A percentile compares a stretch with the other conserved stretches of the same genome.
These are phyloP conservation scores for Clitopilus hobsonii DNA, from an alignment of 768 basidiomycete genomes.

Conservation along the genomic window DNA sequence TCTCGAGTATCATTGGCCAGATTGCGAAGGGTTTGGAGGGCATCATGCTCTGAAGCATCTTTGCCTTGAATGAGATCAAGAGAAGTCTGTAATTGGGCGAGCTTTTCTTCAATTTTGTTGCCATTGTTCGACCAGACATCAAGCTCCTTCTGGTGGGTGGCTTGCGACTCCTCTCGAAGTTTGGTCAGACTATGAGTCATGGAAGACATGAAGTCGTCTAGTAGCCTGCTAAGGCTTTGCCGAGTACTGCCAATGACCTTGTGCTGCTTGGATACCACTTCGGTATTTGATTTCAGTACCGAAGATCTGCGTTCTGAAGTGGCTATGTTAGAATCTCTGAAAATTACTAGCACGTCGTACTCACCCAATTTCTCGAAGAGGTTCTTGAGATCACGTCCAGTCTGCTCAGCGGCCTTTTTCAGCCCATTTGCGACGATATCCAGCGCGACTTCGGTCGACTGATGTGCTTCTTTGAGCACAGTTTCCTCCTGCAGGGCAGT, in stretches of 20 bases:
- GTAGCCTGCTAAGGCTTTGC: constrained; percentile 46
- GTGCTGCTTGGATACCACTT: constrained; percentile 59
- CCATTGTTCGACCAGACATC: constrained; percentile 47
- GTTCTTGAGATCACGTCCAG: constrained; percentile 61
- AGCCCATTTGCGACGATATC: constrained; percentile 71
- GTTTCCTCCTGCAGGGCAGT: constrained; percentile 73
- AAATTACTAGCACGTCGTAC: constrained; percentile 13
- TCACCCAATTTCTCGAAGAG: constrained; percentile 83
- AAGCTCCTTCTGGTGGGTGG: constrained; percentile 52
- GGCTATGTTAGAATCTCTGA: constrained; percentile 7
- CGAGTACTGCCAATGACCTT: constrained; percentile 52
- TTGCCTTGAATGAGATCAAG: constrained; percentile 52
- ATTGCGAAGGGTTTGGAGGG: constrained; percentile 41
- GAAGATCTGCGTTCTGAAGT: constrained; percentile 66
- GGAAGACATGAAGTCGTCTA: constrained; percentile 58
- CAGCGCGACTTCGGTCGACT: constrained; percentile 64
- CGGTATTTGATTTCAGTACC: constrained; percentile 59
- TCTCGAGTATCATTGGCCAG: constrained; percentile 50
- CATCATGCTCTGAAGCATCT: constrained; percentile 50
- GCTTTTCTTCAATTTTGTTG: constrained; percentile 51
- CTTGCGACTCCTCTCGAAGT: constrained; percentile 52
- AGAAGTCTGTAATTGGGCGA: constrained; percentile 47
- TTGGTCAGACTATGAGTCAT: constrained; percentile 48
- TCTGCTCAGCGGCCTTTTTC: constrained; percentile 62
- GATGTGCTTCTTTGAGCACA: constrained; percentile 72